These are phyloP conservation scores for Actinomucor elegans DNA, from an alignment of 371 early-diverging fungal species.

Conservation along the genomic window DNA sequence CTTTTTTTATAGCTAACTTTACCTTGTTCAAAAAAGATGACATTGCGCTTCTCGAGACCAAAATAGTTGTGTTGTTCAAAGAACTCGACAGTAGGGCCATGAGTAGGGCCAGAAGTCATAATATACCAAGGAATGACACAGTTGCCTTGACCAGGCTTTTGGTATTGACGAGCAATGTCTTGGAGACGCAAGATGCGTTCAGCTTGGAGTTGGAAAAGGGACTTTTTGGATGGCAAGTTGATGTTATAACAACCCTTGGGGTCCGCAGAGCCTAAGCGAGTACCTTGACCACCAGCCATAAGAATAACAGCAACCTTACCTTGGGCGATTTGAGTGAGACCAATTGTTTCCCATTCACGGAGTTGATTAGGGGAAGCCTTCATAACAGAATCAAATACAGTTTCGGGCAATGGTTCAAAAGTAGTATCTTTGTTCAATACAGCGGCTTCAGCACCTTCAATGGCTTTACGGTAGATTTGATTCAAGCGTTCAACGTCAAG, in stretches of 20 bases:
- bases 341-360: constrained; percentile 73
- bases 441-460: constrained; percentile 49
- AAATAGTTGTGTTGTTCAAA: constrained; percentile 80
- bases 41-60: constrained; percentile 77
- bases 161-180: constrained; percentile 70
- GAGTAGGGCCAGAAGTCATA: constrained; percentile 95
- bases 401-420: constrained; percentile 78
- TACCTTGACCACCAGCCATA: constrained; percentile 91
- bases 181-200: constrained; percentile 88
- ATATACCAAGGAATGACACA: constrained; percentile 91
- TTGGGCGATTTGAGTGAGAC: constrained; percentile 76
- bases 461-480: constrained; percentile 75
- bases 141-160: constrained; percentile 24
- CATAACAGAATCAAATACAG: constrained; percentile 76
- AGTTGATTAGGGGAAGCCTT: constrained; percentile 55
- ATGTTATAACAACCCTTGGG: constrained; percentile 96
- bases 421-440: constrained; percentile 34
- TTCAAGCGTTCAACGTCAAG: constrained; percentile 84
- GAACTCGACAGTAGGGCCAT: constrained; percentile 71
- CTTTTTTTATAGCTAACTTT: too few relatives aligned
- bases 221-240: constrained; percentile 77
- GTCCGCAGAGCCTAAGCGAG: constrained; percentile 81
- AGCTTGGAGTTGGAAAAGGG: constrained; percentile 91
- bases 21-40: constrained; percentile 90
- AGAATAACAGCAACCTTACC: constrained; percentile 94